phyloP scores from a whole-genome alignment of 768 basidiomycete genomes.

The Termitomyces sp. region DNA sequence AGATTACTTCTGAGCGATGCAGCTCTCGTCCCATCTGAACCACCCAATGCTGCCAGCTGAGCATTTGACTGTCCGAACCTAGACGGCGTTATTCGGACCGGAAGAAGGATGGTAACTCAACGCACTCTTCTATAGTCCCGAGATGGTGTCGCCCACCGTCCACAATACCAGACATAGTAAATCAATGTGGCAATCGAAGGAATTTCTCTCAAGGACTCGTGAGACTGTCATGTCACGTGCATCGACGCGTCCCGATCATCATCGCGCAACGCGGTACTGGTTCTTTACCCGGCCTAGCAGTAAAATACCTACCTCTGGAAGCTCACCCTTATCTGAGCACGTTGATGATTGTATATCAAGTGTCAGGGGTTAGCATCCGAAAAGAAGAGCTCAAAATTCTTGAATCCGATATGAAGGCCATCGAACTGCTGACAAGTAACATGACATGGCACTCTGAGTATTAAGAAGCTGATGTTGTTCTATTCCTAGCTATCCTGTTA shows the following conservation, averaged over 20 bases:
- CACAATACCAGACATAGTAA: slow-evolving; percentile 7
- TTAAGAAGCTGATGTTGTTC: neutral
- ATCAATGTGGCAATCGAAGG: neutral
- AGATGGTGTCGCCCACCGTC: slow-evolving; percentile 13
- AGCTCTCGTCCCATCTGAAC: neutral
- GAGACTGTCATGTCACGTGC: slow-evolving; percentile 6
- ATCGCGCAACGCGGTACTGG: neutral
- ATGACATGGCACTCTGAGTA: neutral
- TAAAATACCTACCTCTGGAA: neutral
- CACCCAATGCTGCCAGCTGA: slow-evolving; percentile 12
- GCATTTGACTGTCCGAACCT: slow-evolving; percentile 31
- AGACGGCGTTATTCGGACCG: neutral
- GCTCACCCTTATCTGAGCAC: neutral
- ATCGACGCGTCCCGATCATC: neutral
- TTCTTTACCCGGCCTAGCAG: too few species aligned
- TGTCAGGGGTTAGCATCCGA: neutral
- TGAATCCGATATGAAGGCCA: neutral
- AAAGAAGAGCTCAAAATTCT: neutral
- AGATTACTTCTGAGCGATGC: neutral
- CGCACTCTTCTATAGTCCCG: slow-evolving; percentile 26
- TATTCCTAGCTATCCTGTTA: neutral
- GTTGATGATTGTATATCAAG: neutral
- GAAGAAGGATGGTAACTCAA: neutral
- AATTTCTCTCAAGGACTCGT: neutral
- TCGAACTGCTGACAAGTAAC: neutral